Conservation (phyloP, 306 rosid species). For the Cicer judaicum region DNA sequence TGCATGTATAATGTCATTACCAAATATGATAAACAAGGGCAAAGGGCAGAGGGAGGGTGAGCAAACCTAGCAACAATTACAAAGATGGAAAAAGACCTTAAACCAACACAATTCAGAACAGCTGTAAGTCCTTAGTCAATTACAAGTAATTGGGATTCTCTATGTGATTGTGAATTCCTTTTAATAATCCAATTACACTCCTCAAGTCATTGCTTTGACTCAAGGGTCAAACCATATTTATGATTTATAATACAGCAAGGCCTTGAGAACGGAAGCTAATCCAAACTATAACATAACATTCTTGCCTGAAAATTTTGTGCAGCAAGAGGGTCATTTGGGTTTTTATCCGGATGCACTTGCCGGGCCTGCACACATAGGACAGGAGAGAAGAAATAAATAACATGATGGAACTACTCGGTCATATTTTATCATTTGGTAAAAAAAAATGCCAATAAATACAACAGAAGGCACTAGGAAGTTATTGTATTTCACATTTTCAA, state of each 20-base stretch:
- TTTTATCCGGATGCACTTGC: conserved; percentile 99
- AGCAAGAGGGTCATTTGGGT: conserved; percentile 94
- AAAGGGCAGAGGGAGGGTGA: not conserved
- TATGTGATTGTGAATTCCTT: not conserved
- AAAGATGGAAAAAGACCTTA: not conserved
- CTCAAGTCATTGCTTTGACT: conserved; percentile 12
- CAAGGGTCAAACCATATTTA: conserved; percentile 17
- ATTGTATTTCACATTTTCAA: conserved; percentile 20
- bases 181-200: conserved; percentile 16
- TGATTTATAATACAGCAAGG: conserved; percentile 11
- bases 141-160: conserved; percentile 29
- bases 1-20: not conserved
- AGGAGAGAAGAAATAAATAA: conserved; percentile 27
- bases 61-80: not conserved
- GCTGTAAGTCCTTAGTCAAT: conserved; percentile 9
- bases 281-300: conserved; percentile 31
- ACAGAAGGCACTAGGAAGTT: conserved; percentile 15
- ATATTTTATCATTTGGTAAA: conserved; percentile 23
- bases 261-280: conserved; percentile 20
- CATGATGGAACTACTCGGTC: conserved; percentile 6
- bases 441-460: not conserved
- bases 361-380: conserved; percentile 70
- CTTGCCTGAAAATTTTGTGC: conserved; percentile 96
- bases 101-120: not conserved
- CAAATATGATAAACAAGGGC: not conserved